Percentiles rank a stretch among this genome's conserved stretches.
Conservation (phyloP, 1,284 basidiomycete genomes). For the Filobasidium uniguttulatum region DNA sequence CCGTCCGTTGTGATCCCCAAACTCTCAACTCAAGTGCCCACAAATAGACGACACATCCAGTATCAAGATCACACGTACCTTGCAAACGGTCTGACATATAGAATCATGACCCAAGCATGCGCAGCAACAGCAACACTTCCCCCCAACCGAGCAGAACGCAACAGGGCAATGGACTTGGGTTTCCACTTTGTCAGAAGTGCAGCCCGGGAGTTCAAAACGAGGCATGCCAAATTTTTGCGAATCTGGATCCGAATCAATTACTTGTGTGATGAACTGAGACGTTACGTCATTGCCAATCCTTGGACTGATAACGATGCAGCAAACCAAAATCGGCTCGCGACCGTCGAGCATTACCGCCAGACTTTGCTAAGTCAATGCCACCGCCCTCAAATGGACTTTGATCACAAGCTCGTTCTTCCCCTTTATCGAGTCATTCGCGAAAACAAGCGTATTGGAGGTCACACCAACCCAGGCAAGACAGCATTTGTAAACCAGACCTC, state of each 20-base stretch:
- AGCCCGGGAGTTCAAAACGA: slow-evolving; percentile 2
- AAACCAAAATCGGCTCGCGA: no score
- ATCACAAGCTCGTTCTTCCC: slow-evolving; percentile 1
- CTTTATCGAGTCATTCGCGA: no score
- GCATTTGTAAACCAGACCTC: no score
- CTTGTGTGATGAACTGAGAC: no score
- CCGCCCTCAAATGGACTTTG: slow-evolving; percentile 1
- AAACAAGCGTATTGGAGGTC: no score
- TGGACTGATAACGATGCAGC: no score
- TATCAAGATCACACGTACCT: background rate
- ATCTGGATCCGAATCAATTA: slow-evolving; percentile 7
- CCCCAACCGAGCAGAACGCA: background rate
- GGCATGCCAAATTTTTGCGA: slow-evolving; percentile 4
- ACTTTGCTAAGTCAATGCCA: slow-evolving; percentile 7
- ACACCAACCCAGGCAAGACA: no score
- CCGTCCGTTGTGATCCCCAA: background rate
- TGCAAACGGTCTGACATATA: slow-evolving; percentile 6
- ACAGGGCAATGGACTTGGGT: background rate
- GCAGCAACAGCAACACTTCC: slow-evolving; percentile 4
- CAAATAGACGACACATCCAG: background rate
- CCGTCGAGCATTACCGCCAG: slow-evolving; percentile 3
- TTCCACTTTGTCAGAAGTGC: slow-evolving; percentile 7
- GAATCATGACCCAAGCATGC: slow-evolving; percentile 3
- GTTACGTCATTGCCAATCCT: no score
- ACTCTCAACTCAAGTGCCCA: background rate